These are phyloP conservation scores for Candida sojae DNA, from an alignment of 1,139 yeast genomes.

Conservation along the genomic window DNA sequence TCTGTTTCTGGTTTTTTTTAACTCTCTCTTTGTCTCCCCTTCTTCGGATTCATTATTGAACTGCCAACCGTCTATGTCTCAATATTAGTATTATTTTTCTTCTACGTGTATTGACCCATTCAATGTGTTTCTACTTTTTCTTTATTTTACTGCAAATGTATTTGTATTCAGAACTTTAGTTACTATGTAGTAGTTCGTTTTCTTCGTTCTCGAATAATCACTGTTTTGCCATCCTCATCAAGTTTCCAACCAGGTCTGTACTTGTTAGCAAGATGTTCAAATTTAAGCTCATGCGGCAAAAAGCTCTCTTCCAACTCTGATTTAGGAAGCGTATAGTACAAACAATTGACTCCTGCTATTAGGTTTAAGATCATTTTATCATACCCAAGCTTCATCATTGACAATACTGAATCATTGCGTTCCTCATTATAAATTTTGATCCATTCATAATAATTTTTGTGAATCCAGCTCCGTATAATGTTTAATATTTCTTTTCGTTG, in stretches of 20 bases:
- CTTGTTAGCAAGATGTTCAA: conserved; percentile 19
- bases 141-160: no score
- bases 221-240: conserved; percentile 18
- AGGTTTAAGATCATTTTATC: conserved; percentile 29
- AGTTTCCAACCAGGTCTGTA: conserved; percentile 30
- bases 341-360: conserved; percentile 27
- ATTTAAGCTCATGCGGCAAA: conserved; percentile 31
- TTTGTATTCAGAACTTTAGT: no score
- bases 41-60: neutral
- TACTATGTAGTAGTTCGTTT: conserved; percentile 10
- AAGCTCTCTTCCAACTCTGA: conserved; percentile 21
- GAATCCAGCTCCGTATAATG: conserved; percentile 37
- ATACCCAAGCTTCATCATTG: conserved; percentile 47
- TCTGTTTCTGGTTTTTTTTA: neutral
- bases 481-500: conserved; percentile 21
- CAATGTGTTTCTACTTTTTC: no score
- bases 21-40: neutral
- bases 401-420: conserved; percentile 26
- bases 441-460: conserved; percentile 46
- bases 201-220: conserved; percentile 24
- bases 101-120: neutral
- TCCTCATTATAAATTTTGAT: conserved; percentile 31
- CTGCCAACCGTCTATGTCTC: no score
- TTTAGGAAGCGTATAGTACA: conserved; percentile 37
- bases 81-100: neutral